Evolutionary conservation across 78 protist species (phyloP).

Genomic region (Tieghemostelium lacteum): DNA sequence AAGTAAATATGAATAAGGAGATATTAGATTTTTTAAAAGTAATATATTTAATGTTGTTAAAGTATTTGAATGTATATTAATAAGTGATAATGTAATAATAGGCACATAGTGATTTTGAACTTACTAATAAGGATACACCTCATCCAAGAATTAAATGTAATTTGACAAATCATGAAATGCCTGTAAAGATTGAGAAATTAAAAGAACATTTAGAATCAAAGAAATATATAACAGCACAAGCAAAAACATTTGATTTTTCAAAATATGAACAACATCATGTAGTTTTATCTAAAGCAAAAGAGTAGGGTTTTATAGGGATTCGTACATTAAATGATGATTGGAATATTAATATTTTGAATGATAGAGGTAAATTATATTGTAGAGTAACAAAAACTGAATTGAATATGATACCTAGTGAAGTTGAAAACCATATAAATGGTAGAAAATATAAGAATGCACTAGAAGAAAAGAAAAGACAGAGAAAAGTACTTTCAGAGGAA

Average conservation of each 20-base stretch:
- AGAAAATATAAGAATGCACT: slow-evolving; percentile 25
- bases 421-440: slow-evolving; percentile 59
- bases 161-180: slow-evolving; percentile 60
- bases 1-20: slow-evolving; percentile 20
- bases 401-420: slow-evolving; percentile 22
- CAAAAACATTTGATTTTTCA: slow-evolving; percentile 9
- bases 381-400: slow-evolving; percentile 37
- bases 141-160: slow-evolving; percentile 19
- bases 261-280: slow-evolving; percentile 36
- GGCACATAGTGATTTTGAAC: slow-evolving; percentile 39
- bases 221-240: slow-evolving; percentile 24
- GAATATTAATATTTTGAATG: background rate
- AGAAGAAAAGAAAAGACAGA: background rate
- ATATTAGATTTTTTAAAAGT: slow-evolving; percentile 33
- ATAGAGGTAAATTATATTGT: slow-evolving; percentile 46
- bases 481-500: slow-evolving; percentile 14
- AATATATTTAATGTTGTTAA: background rate
- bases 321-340: too few relatives aligned
- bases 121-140: background rate
- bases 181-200: slow-evolving; percentile 8
- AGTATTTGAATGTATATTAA: background rate
- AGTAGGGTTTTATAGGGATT: background rate
- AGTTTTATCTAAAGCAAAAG: background rate
- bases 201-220: slow-evolving; percentile 53
- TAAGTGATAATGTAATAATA: background rate